Conservation (phyloP, 306 rosid genomes). For the Vachellia collinsii region DNA sequence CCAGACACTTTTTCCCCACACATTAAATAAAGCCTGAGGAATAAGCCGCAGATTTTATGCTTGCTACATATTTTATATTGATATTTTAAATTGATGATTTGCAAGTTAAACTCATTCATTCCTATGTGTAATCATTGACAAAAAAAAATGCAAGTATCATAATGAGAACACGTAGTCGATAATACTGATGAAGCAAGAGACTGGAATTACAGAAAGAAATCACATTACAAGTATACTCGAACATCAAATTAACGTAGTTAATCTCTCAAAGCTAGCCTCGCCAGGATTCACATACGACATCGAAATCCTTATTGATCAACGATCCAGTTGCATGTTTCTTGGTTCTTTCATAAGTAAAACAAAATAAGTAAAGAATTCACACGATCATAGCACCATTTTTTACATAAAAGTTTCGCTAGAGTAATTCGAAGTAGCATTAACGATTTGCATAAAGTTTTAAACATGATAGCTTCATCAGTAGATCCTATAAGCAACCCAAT, state of each 20-base stretch:
- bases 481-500: not conserved
- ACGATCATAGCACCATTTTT: slow-evolving; percentile 19
- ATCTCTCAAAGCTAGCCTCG: not conserved
- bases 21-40: not conserved
- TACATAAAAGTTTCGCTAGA: not conserved
- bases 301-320: not conserved
- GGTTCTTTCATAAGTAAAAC: not conserved
- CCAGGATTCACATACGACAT: not conserved
- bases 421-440: slow-evolving; percentile 18
- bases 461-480: slow-evolving; percentile 12
- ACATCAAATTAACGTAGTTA: not conserved
- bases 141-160: not conserved
- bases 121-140: not conserved
- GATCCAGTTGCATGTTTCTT: slow-evolving; percentile 24
- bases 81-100: not conserved
- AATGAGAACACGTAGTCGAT: not conserved
- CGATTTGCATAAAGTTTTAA: not conserved
- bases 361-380: slow-evolving; percentile 4
- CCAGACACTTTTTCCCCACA: not conserved
- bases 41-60: not conserved
- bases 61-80: not conserved
- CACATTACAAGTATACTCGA: not conserved
- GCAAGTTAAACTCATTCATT: slow-evolving; percentile 11
- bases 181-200: slow-evolving; percentile 8
- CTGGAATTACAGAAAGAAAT: not conserved